A percentile compares a stretch with the other conserved stretches of the same genome.
Conservation (phyloP, 164 flowering plant species). For the Dillenia suffruticosa region DNA sequence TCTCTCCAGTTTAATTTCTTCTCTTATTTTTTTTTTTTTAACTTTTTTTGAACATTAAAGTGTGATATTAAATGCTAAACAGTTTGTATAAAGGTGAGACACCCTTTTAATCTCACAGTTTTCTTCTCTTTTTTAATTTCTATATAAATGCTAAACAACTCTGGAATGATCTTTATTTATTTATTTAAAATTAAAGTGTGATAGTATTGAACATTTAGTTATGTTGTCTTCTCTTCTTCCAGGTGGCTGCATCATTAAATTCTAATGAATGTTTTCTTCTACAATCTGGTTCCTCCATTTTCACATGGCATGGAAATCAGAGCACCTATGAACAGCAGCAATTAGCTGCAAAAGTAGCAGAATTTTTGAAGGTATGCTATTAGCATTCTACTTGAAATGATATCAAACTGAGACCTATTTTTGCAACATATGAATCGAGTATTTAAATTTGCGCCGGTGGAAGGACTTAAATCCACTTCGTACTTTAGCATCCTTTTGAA, state of each 20-base stretch:
- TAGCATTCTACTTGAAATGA: not conserved
- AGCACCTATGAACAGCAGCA: constrained; percentile 92
- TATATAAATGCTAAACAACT: not conserved
- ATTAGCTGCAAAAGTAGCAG: constrained; percentile 80
- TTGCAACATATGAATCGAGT: no score
- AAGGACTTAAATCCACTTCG: no score
- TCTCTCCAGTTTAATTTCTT: no score
- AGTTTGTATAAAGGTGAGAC: no score
- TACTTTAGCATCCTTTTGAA: no score
- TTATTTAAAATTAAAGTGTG: not conserved
- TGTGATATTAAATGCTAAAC: no score
- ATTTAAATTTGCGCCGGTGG: no score
- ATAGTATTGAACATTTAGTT: not conserved
- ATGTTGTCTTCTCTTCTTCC: constrained; percentile 7
- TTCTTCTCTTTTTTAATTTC: no score
- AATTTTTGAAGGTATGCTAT: constrained; percentile 74
- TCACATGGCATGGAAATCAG: constrained; percentile 92
- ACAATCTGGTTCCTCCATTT: constrained; percentile 87
- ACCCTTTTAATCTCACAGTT: no score
- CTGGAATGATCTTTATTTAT: not conserved
- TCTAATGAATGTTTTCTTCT: constrained; percentile 84
- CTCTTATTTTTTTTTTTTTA: no score
- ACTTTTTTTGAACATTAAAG: no score
- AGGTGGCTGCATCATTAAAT: constrained; percentile 88
- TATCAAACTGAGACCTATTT: not conserved